Evolutionary conservation across 2,329 filamentous ascomycete genomes (phyloP).

Genomic region (Colletotrichum agaves): DNA sequence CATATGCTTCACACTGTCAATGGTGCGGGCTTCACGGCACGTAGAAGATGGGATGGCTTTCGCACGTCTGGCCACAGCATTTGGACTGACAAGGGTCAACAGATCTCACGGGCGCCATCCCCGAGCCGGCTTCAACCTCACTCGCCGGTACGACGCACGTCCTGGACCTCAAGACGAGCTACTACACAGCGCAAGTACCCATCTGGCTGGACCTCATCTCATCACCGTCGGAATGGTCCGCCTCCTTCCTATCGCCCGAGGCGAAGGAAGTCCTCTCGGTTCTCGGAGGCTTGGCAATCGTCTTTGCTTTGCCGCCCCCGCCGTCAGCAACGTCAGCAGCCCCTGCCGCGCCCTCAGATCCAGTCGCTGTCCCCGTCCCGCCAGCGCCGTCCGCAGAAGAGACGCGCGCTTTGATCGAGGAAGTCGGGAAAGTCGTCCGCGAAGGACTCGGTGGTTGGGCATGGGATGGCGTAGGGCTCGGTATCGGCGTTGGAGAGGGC

Average conservation of each 20-base stretch:
- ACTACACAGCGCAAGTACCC: conserved; percentile 70
- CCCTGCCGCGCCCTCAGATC: neutral
- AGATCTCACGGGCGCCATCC: conserved; percentile 65
- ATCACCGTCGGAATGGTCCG: conserved; percentile 63
- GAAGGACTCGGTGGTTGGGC: conserved; percentile 68
- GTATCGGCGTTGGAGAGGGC: conserved; percentile 63
- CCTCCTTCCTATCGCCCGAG: conserved; percentile 68
- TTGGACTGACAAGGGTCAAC: conserved; percentile 17
- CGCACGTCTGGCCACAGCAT: neutral
- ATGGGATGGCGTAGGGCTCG: conserved; percentile 74
- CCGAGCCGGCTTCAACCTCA: conserved; percentile 50
- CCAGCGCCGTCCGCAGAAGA: conserved; percentile 33
- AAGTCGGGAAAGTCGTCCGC: conserved; percentile 65
- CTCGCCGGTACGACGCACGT: conserved; percentile 70
- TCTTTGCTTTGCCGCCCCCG: conserved; percentile 55
- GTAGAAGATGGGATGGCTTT: neutral
- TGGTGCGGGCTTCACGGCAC: neutral
- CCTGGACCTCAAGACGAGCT: conserved; percentile 65
- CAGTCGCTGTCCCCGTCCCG: neutral
- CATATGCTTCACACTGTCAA: too few relatives aligned
- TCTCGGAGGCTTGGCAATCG: conserved; percentile 68
- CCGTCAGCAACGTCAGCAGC: neutral
- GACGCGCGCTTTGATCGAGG: conserved; percentile 56
- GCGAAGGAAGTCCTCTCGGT: conserved; percentile 71
- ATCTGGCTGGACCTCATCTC: conserved; percentile 74